Conservation (phyloP, 768 basidiomycete species). For the Hygrocybe punicea region DNA sequence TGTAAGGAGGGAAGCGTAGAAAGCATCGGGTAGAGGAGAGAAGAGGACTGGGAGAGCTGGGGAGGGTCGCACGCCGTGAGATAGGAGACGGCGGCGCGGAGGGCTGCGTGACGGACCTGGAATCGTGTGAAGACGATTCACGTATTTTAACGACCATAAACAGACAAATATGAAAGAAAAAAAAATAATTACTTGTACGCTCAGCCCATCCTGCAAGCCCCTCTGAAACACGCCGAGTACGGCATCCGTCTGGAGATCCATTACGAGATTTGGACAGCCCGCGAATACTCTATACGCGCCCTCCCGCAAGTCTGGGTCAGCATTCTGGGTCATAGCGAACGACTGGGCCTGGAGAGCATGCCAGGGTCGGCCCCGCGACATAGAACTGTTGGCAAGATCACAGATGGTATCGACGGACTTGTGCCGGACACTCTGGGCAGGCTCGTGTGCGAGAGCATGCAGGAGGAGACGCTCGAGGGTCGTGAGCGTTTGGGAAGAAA, state of each 20-base stretch:
- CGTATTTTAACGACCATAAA: not conserved
- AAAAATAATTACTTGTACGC: conserved; percentile 48
- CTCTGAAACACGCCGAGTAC: conserved; percentile 64
- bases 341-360: conserved; percentile 71
- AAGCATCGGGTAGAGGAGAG: conserved; percentile 68
- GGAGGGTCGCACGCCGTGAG: conserved; percentile 53
- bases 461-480: conserved; percentile 72
- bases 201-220: conserved; percentile 64
- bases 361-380: conserved; percentile 76
- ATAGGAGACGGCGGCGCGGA: conserved; percentile 67
- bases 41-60: conserved; percentile 58
- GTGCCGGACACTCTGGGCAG: conserved; percentile 53
- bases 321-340: conserved; percentile 58
- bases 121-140: not conserved
- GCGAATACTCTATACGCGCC: conserved; percentile 71
- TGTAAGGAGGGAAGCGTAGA: conserved; percentile 57
- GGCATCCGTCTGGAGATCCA: conserved; percentile 70
- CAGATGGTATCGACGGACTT: conserved; percentile 74
- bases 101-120: conserved; percentile 71
- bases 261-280: conserved; percentile 69
- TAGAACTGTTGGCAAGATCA: conserved; percentile 72
- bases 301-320: conserved; percentile 41
- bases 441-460: conserved; percentile 64
- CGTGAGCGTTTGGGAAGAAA: conserved; percentile 60
- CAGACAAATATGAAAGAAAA: not conserved